Conservation (phyloP, 208 protist genomes). For the Trypanosoma avium region DNA sequence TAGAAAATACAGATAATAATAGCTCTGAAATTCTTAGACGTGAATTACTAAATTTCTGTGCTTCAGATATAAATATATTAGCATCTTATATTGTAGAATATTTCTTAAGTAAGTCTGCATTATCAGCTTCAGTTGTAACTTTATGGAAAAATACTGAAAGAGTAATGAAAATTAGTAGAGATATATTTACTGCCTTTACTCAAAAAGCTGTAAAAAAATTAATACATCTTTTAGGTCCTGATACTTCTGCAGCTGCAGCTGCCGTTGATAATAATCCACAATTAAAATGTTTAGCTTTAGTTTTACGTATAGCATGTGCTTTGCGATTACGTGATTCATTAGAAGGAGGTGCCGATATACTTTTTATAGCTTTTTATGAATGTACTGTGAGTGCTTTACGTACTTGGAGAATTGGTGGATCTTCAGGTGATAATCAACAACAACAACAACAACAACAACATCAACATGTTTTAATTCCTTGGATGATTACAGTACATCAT, state of each 20-base stretch:
- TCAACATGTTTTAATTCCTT: conserved; percentile 33
- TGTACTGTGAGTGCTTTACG: conserved; percentile 31
- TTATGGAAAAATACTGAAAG: conserved; percentile 35
- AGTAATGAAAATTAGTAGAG: conserved; percentile 20
- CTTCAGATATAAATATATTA: conserved; percentile 14
- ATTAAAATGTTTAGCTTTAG: conserved; percentile 20
- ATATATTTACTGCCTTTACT: conserved; percentile 26
- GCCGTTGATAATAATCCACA: conserved; percentile 15
- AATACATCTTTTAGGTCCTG: conserved; percentile 18
- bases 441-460: no score
- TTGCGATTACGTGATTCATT: conserved; percentile 12
- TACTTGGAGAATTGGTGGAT: conserved; percentile 18
- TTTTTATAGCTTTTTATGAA: conserved; percentile 32
- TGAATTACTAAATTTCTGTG: conserved; percentile 30
- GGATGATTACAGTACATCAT: conserved; percentile 35
- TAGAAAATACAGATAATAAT: conserved; percentile 24
- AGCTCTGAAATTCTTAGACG: conserved; percentile 24
- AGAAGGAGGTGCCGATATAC: conserved; percentile 1
- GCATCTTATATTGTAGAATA: conserved; percentile 27
- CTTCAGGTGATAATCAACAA: no score
- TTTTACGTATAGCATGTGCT: conserved; percentile 29
- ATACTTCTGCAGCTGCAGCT: conserved; percentile 2
- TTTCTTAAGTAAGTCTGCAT: conserved; percentile 19
- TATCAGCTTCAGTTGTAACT: conserved; percentile 10
- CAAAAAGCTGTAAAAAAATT: conserved; percentile 11